Conservation (phyloP, 345 rosid species). For the Dovyalis caffra region DNA sequence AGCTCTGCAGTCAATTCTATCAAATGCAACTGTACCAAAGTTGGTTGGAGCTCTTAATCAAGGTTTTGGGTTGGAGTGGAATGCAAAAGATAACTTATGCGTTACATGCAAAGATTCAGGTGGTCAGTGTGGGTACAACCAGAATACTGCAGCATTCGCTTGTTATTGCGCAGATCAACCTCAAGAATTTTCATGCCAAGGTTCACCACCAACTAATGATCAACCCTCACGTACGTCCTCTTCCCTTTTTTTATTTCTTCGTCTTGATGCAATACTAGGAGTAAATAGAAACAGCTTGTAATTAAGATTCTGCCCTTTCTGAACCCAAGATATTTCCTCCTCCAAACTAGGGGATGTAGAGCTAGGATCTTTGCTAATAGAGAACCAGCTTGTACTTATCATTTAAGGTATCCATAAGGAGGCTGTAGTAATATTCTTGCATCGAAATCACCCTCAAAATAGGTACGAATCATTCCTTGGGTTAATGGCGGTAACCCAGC, state of each 20-base stretch:
- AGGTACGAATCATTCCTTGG: too few relatives aligned
- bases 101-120: neutral
- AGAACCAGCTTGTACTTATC: too few relatives aligned
- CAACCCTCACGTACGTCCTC: slow-evolving; percentile 4
- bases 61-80: slow-evolving; percentile 33
- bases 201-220: neutral
- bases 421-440: too few relatives aligned
- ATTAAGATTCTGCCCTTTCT: neutral
- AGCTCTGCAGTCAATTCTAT: neutral
- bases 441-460: too few relatives aligned
- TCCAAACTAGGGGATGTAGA: too few relatives aligned
- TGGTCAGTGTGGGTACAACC: slow-evolving; percentile 42
- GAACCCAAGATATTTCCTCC: too few relatives aligned
- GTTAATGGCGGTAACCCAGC: too few relatives aligned
- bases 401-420: too few relatives aligned
- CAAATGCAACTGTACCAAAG: fast-evolving
- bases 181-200: neutral
- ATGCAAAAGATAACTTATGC: slow-evolving; percentile 21
- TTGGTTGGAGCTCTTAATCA: slow-evolving; percentile 9
- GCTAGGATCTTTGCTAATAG: too few relatives aligned
- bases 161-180: slow-evolving; percentile 22
- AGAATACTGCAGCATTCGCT: neutral
- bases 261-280: too few relatives aligned
- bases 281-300: too few relatives aligned
- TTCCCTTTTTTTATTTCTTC: too few relatives aligned